Evolutionary conservation across 257 asterid genomes (phyloP).

Genomic region (Fraxinus anomala): DNA sequence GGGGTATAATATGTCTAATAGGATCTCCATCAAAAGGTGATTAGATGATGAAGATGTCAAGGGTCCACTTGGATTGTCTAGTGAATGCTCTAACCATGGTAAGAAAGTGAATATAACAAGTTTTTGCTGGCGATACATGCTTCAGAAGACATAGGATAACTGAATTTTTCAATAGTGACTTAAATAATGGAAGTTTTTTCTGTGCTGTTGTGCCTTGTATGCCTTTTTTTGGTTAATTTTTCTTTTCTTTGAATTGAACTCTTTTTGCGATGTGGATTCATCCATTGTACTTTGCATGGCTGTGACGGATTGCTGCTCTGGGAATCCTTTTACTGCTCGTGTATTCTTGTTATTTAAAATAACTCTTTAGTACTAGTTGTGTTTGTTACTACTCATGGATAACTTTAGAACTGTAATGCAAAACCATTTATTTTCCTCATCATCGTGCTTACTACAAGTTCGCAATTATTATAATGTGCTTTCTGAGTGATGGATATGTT

Average conservation of each 20-base stretch:
- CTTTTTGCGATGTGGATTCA: slow-evolving; percentile 13
- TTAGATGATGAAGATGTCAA: not conserved
- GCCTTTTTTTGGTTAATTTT: not conserved
- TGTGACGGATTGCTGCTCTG: no score
- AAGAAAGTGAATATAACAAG: not conserved
- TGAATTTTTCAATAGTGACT: not conserved
- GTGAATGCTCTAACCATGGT: not conserved
- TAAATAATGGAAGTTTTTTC: not conserved
- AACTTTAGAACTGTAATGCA: not conserved
- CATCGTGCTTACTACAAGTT: slow-evolving; percentile 9
- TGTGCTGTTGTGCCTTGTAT: slow-evolving; percentile 11
- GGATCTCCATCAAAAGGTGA: not conserved
- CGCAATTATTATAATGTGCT: slow-evolving; percentile 21
- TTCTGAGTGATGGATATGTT: slow-evolving; percentile 23
- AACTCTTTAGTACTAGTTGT: no score
- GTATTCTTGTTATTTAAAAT: no score
- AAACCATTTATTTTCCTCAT: slow-evolving; percentile 12
- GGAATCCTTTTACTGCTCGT: no score
- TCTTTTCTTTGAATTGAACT: not conserved
- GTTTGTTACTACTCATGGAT: no score
- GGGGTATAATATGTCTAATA: no score
- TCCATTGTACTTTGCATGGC: not conserved
- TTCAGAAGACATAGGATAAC: not conserved
- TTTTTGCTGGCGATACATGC: not conserved
- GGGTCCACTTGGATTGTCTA: not conserved